A percentile compares a stretch with the other conserved stretches of the same genome.
Evolutionary conservation across 2,329 filamentous ascomycete species (phyloP).

Genomic region (Leptoxyphium fumago): DNA sequence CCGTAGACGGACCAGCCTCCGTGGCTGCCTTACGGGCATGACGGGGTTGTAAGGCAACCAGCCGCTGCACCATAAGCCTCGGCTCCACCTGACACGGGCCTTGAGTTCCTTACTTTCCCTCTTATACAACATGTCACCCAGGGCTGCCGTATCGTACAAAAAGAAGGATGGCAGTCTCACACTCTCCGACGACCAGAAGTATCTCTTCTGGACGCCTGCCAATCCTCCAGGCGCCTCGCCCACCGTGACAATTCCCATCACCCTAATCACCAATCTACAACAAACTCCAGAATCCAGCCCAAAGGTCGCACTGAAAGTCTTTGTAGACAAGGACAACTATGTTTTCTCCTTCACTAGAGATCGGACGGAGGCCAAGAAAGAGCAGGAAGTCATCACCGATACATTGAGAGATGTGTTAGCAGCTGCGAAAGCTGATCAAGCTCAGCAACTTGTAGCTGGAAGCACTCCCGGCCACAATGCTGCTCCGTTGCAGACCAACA

Average conservation of each 20-base stretch:
- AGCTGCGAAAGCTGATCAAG: conserved; percentile 42
- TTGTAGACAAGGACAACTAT: conserved; percentile 62
- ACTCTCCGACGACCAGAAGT: conserved; percentile 56
- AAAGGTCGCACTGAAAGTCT: conserved; percentile 89
- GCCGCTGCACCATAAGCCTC: no score
- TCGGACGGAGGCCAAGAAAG: conserved; percentile 54
- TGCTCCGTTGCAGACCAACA: neutral
- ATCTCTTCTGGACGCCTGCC: conserved; percentile 68
- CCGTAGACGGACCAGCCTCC: no score
- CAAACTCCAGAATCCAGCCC: conserved; percentile 78
- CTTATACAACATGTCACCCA: conserved; percentile 22
- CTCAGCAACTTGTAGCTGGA: conserved; percentile 14
- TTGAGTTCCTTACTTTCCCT: neutral
- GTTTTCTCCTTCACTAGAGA: conserved; percentile 77
- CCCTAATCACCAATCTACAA: conserved; percentile 80
- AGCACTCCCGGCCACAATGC: conserved; percentile 13
- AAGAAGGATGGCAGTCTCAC: conserved; percentile 84
- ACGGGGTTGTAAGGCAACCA: no score
- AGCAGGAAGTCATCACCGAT: conserved; percentile 77
- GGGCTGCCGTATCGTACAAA: conserved; percentile 67
- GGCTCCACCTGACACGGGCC: no score
- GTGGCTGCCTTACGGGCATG: no score
- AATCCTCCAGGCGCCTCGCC: conserved; percentile 46
- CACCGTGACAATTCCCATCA: conserved; percentile 53
- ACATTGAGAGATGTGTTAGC: conserved; percentile 65